Evolutionary conservation across 1,139 yeast genomes (phyloP), one percentile per base, ranked within the genome.

Genomic region (Diutina mesorugosa): DNA sequence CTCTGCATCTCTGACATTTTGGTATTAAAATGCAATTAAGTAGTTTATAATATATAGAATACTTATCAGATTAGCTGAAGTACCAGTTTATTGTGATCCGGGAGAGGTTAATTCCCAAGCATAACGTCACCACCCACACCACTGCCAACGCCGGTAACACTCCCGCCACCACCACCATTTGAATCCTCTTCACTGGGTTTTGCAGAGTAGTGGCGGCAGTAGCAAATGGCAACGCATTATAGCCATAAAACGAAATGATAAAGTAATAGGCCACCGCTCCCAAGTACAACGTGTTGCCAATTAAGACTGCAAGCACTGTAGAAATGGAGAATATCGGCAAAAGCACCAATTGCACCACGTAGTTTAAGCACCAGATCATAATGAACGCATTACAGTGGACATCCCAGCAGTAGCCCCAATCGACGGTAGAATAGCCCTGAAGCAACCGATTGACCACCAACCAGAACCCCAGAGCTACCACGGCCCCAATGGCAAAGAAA

Each of bases 361-460:
- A 90, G 51, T 90, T 74, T 57, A 81, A 71, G 58, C 89, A 77
- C 95, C 96, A 90, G 57, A 90, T 84, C 32, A 87, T 75, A 62
- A 90, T 72, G 64, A 89, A 90, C 45, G 96, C 81, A 69, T 90
- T 90, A 71, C 97, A 90, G 69, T 90, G 97, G 30, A 90, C 85
- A 66, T 90, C 97, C 68, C 90, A 90, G 70, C 97, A 90, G 67
- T 89, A 90, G 0, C 93, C 91, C 97, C 97, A 90, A 66, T 90
- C 97, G 55, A 90, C 76, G 61, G 83, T 81, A 57, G 82, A 81
- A 52, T 80, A 78, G 56, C 66, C 70, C 59, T 69, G 69, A 26
- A 89, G 78, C 59, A 87, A 75, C 62, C 77, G 77, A 66, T 87
- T 87, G 41, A 90, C 83, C 48, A 87, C 66, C 18, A 83, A 60